A percentile compares a stretch with the other conserved stretches of the same genome.
Conservation (phyloP, 768 basidiomycete species). For the Suillus brevipes region DNA sequence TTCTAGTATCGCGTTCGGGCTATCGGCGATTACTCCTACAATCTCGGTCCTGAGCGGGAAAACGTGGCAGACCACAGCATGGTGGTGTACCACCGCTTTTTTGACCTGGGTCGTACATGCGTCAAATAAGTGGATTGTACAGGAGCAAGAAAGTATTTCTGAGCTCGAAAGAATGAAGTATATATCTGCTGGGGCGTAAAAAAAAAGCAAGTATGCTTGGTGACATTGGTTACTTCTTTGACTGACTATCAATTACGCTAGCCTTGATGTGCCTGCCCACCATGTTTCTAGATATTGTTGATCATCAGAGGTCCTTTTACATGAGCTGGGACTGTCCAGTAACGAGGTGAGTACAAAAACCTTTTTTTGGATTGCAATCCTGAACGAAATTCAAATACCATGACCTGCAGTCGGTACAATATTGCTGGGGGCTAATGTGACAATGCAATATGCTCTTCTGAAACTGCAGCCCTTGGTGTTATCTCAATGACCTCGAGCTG, state of each 20-base stretch:
- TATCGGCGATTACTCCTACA: slow-evolving; percentile 50
- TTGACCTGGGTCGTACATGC: slow-evolving; percentile 48
- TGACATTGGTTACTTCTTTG: neutral
- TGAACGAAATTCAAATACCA: neutral
- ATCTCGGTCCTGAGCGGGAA: slow-evolving; percentile 48
- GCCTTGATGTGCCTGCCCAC: neutral
- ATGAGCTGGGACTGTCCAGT: neutral
- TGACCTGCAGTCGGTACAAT: neutral
- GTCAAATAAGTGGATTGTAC: slow-evolving; percentile 44
- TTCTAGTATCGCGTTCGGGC: slow-evolving; percentile 32
- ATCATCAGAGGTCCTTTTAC: neutral
- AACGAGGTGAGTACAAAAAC: neutral
- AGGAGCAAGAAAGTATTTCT: slow-evolving; percentile 47
- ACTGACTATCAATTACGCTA: neutral
- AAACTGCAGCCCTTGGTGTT: neutral
- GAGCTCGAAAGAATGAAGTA: slow-evolving; percentile 58
- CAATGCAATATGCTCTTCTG: neutral
- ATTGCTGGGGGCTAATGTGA: neutral
- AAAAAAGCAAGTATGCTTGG: neutral
- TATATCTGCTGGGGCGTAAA: slow-evolving; percentile 50
- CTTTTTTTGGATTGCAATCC: neutral
- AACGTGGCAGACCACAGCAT: slow-evolving; percentile 53
- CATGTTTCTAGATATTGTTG: neutral
- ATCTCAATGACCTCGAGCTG: neutral
- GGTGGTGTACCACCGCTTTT: slow-evolving; percentile 50